phyloP scores from a whole-genome alignment of 805 yeast genomes.

The Sugiyamaella americana region DNA sequence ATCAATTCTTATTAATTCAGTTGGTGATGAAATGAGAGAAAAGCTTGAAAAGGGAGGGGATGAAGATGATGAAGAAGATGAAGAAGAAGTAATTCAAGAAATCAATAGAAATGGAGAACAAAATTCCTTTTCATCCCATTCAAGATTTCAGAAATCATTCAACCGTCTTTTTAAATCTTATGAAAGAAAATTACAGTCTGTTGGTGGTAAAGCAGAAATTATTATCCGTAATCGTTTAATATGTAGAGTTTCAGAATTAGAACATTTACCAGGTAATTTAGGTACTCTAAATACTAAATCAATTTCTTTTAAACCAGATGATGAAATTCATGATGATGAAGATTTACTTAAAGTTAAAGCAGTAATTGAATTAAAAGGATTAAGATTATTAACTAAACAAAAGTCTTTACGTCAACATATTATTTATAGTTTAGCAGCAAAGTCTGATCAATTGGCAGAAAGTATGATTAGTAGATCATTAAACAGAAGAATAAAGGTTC shows the following conservation, averaged over 20 bases:
- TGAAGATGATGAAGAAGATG: background rate
- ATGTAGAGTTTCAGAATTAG: conserved; percentile 41
- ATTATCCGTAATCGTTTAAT: conserved; percentile 37
- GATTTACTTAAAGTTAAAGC: conserved; percentile 37
- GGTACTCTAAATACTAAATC: conserved; percentile 27
- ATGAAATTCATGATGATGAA: conserved; percentile 21
- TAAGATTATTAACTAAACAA: conserved; percentile 73
- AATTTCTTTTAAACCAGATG: conserved; percentile 26
- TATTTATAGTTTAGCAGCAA: conserved; percentile 67
- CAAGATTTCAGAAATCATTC: background rate
- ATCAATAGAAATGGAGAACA: background rate
- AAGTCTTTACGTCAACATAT: conserved; percentile 81
- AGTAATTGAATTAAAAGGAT: conserved; percentile 52
- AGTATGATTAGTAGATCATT: conserved; percentile 77
- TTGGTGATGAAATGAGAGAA: conserved; percentile 1
- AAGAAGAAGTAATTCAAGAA: background rate
- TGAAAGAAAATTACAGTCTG: conserved; percentile 7
- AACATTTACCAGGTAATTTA: conserved; percentile 31
- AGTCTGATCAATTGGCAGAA: conserved; percentile 40
- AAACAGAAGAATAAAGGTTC: conserved; percentile 65
- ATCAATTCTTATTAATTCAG: conserved; percentile 30
- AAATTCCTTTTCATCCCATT: background rate
- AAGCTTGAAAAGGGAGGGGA: background rate
- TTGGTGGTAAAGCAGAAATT: conserved; percentile 37
- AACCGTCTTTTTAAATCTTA: background rate